Conservation (phyloP, 441 rosid genomes). For the Cnidoscolus chayamansa region DNA sequence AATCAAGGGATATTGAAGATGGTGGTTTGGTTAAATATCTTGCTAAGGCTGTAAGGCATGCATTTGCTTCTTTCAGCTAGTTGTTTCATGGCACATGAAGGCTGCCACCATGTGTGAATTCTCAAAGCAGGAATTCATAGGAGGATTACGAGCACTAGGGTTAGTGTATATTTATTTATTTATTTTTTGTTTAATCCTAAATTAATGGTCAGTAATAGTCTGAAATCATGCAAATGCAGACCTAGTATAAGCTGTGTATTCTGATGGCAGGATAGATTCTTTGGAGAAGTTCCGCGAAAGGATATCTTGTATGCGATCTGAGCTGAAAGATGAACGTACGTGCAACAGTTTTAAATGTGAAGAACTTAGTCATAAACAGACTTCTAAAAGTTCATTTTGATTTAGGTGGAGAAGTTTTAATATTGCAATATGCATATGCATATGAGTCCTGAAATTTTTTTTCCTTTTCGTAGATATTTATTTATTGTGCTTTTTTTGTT, state of each 20-base stretch:
- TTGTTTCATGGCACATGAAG: slow-evolving; percentile 98
- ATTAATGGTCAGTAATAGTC: slow-evolving; percentile 5
- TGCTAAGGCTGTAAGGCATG: neutral
- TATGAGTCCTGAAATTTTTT: no score
- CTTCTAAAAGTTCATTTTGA: neutral
- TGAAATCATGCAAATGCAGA: slow-evolving; percentile 14
- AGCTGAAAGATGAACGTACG: slow-evolving; percentile 83
- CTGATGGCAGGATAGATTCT: slow-evolving; percentile 75
- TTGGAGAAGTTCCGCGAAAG: slow-evolving; percentile 45
- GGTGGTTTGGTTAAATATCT: neutral
- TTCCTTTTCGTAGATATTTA: neutral
- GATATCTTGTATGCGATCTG: slow-evolving; percentile 19
- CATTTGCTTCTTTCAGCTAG: slow-evolving; percentile 52
- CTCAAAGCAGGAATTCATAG: slow-evolving; percentile 80
- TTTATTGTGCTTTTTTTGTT: slow-evolving; percentile 11
- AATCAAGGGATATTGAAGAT: neutral
- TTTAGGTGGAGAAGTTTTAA: slow-evolving; percentile 1
- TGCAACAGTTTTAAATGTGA: slow-evolving; percentile 10
- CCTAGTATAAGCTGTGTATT: slow-evolving; percentile 19
- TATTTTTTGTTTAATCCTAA: slow-evolving; percentile 1
- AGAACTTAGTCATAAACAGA: neutral
- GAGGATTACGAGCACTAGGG: slow-evolving; percentile 80
- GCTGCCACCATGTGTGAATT: slow-evolving; percentile 97
- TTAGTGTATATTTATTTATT: slow-evolving; percentile 29
- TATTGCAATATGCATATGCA: no score